Percentiles rank a stretch among this genome's conserved stretches.
Conservation (phyloP, 768 basidiomycete genomes). For the Agrocybe praecox region DNA sequence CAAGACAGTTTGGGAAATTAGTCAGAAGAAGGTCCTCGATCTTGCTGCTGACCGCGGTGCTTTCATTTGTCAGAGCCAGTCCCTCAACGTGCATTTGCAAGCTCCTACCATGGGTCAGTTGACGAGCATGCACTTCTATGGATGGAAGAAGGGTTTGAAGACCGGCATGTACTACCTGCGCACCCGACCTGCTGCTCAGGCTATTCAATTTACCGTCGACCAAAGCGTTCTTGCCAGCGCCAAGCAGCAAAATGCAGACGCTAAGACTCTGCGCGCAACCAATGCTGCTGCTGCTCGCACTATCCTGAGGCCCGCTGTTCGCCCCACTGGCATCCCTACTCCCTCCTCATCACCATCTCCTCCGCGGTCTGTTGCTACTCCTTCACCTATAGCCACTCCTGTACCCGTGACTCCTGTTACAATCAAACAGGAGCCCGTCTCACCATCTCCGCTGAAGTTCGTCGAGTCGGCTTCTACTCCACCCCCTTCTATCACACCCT, state of each 20-base stretch:
- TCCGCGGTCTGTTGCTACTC: conserved; percentile 17
- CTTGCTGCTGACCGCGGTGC: conserved; percentile 98
- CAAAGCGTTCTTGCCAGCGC: conserved; percentile 72
- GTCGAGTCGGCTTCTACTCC: conserved; percentile 9
- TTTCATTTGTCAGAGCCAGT: conserved; percentile 96
- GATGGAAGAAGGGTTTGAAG: conserved; percentile 99
- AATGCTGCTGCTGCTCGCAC: conserved; percentile 17
- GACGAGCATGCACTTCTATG: conserved; percentile 97
- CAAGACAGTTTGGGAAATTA: conserved; percentile 99
- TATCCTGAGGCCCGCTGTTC: conserved; percentile 1
- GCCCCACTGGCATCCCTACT: conserved; percentile 31
- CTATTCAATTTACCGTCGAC: conserved; percentile 98
- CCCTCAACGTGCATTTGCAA: conserved; percentile 90
- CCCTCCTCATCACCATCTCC: conserved; percentile 32
- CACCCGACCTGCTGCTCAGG: conserved; percentile 91
- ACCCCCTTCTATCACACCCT: conserved; percentile 6
- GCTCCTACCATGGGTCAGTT: conserved; percentile 90
- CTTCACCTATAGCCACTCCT: conserved; percentile 13
- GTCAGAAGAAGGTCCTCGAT: conserved; percentile 97
- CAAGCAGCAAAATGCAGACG: conserved; percentile 46
- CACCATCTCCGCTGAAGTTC: conserved; percentile 18
- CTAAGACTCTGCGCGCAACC: conserved; percentile 25
- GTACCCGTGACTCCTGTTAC: neutral
- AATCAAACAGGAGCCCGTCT: conserved; percentile 29
- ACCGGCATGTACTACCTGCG: conserved; percentile 99